These are phyloP conservation scores for Puccinia hordei DNA, from an alignment of 1,284 basidiomycete species.

Conservation along the genomic window DNA sequence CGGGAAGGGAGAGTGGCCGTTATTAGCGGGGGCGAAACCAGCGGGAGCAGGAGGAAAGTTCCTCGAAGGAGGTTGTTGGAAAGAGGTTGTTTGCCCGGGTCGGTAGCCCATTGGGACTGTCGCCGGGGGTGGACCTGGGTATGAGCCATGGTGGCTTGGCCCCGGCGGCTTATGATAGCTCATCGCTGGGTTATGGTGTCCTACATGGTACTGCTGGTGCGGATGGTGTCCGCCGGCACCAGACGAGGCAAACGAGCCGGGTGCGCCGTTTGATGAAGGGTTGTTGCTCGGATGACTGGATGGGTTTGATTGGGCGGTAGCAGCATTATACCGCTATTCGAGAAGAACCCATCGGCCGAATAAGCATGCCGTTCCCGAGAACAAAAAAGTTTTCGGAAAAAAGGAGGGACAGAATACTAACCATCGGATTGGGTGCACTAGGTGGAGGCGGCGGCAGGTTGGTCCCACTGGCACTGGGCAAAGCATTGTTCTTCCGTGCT, in stretches of 20 bases:
- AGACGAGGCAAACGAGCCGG: constrained; percentile 52
- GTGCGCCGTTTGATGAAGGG: constrained; percentile 48
- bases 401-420: constrained; percentile 57
- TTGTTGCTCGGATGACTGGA: constrained; percentile 3
- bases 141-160: constrained; percentile 18
- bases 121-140: constrained; percentile 62
- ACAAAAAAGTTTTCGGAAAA: not conserved
- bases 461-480: constrained; percentile 66
- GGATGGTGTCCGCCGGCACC: constrained; percentile 24
- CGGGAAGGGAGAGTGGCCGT: constrained; percentile 50
- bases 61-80: constrained; percentile 36
- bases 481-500: constrained; percentile 88
- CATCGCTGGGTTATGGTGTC: constrained; percentile 19
- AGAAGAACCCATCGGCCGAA: not conserved
- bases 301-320: constrained; percentile 51
- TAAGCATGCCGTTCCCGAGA: not conserved
- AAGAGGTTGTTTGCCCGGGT: constrained; percentile 55
- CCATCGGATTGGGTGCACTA: constrained; percentile 59
- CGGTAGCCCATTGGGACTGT: constrained; percentile 81
- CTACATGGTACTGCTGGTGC: constrained; percentile 22
- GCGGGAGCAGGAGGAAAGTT: constrained; percentile 55
- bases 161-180: constrained; percentile 42
- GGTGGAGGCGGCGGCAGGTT: constrained; percentile 69
- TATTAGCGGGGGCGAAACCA: constrained; percentile 51
- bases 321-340: constrained; percentile 48